These are phyloP conservation scores for Kwoniella sp. DNA, from an alignment of 768 basidiomycete genomes.

Conservation along the genomic window DNA sequence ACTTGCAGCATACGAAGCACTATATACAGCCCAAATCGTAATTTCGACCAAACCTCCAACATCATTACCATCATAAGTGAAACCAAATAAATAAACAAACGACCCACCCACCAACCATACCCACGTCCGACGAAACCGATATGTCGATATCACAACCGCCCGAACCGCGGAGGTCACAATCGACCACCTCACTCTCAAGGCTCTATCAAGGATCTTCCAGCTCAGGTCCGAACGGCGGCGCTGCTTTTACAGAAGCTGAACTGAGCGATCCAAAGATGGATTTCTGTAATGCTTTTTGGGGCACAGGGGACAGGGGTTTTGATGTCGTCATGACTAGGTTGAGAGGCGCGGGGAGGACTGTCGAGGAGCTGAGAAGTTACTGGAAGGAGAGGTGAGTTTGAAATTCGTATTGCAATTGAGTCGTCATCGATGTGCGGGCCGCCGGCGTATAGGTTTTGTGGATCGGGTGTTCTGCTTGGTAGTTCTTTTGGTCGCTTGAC, in stretches of 20 bases:
- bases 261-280: constrained; percentile 68
- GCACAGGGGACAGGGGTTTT: constrained; percentile 77
- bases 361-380: constrained; percentile 82
- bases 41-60: not conserved
- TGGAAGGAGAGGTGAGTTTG: constrained; percentile 87
- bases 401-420: too few species aligned
- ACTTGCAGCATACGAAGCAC: not conserved
- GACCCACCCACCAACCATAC: too few species aligned
- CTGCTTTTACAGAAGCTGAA: constrained; percentile 66
- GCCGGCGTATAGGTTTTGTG: too few species aligned
- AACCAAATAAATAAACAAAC: not conserved
- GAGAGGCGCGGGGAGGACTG: constrained; percentile 78
- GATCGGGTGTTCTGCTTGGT: too few species aligned
- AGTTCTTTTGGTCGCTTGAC: too few species aligned
- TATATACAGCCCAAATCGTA: not conserved
- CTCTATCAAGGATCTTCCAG: constrained; percentile 46
- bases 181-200: constrained; percentile 49
- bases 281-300: constrained; percentile 99
- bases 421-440: too few species aligned
- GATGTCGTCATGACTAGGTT: constrained; percentile 85
- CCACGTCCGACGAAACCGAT: not conserved
- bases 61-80: not conserved
- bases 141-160: constrained; percentile 24
- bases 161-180: constrained; percentile 47
- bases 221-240: constrained; percentile 73